These are phyloP conservation scores for Abrus precatorius DNA, from an alignment of 306 rosid genomes.

Conservation along the genomic window DNA sequence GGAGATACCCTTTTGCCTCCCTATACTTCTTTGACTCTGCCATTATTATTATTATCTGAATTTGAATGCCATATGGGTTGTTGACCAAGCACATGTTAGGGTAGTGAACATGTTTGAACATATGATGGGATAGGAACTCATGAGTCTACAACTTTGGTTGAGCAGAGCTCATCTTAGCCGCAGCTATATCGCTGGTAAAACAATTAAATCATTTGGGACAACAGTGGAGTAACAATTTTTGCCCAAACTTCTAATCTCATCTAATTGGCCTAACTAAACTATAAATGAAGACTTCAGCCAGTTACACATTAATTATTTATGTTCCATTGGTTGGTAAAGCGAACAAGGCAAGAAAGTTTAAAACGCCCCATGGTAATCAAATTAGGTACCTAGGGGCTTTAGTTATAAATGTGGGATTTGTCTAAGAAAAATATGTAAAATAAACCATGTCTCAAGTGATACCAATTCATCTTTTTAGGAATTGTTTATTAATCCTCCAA, in stretches of 20 bases:
- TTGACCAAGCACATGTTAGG: slow-evolving; percentile 61
- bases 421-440: background rate
- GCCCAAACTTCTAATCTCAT: background rate
- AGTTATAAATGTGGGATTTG: slow-evolving; percentile 9
- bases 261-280: slow-evolving; percentile 14
- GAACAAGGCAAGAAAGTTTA: slow-evolving; percentile 12
- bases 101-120: slow-evolving; percentile 39
- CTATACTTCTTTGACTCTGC: slow-evolving; percentile 50
- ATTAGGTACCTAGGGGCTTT: background rate
- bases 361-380: background rate
- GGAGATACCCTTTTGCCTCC: slow-evolving; percentile 51
- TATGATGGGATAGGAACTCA: slow-evolving; percentile 47
- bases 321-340: slow-evolving; percentile 21
- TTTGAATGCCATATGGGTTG: slow-evolving; percentile 55
- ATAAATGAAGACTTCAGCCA: slow-evolving; percentile 27
- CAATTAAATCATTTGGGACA: background rate
- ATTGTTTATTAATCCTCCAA: background rate
- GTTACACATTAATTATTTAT: slow-evolving; percentile 1
- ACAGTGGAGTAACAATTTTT: background rate
- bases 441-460: background rate
- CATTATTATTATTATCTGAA: slow-evolving; percentile 41
- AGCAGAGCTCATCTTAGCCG: slow-evolving; percentile 20
- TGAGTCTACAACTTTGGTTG: slow-evolving; percentile 45
- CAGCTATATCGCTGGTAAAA: slow-evolving; percentile 29
- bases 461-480: background rate